These are phyloP conservation scores for Candida arabinofermentans DNA, from an alignment of 805 yeast species.

Conservation along the genomic window DNA sequence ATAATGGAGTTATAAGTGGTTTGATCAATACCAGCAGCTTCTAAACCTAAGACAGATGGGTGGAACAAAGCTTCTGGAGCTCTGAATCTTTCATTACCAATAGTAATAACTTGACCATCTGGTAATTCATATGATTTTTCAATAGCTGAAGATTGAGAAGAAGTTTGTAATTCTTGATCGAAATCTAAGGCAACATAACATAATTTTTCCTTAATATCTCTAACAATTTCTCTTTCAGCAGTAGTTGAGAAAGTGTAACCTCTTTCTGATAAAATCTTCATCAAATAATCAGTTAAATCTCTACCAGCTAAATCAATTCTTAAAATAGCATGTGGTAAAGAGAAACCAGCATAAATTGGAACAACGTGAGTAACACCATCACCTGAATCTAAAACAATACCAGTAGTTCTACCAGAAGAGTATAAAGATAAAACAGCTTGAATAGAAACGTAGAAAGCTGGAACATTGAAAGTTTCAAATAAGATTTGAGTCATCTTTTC, in stretches of 20 bases:
- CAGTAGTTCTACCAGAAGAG: slow-evolving; percentile 99
- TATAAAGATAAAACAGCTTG: slow-evolving; percentile 98
- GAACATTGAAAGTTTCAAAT: slow-evolving; percentile 99
- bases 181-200: slow-evolving; percentile 99
- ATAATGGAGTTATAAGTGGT: slow-evolving; percentile 91
- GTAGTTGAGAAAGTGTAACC: slow-evolving; percentile 98
- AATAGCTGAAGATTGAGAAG: slow-evolving; percentile 95
- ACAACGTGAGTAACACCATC: slow-evolving; percentile 99
- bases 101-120: slow-evolving; percentile 99
- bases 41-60: slow-evolving; percentile 85
- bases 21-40: slow-evolving; percentile 99
- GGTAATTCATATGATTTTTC: slow-evolving; percentile 99
- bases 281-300: slow-evolving; percentile 97
- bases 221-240: slow-evolving; percentile 96
- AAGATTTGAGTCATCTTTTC: slow-evolving; percentile 99
- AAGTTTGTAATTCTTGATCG: slow-evolving; percentile 99
- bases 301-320: slow-evolving; percentile 99
- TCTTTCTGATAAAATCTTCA: slow-evolving; percentile 97
- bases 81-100: slow-evolving; percentile 99
- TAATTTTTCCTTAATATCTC: slow-evolving; percentile 96
- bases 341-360: slow-evolving; percentile 99
- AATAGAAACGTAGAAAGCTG: slow-evolving; percentile 98
- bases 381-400: slow-evolving; percentile 99
- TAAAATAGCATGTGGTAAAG: slow-evolving; percentile 97
- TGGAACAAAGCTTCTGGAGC: slow-evolving; percentile 99